A percentile compares a stretch with the other conserved stretches of the same genome.
Conservation (phyloP, 306 rosid species). For the Datisca glomerata region DNA sequence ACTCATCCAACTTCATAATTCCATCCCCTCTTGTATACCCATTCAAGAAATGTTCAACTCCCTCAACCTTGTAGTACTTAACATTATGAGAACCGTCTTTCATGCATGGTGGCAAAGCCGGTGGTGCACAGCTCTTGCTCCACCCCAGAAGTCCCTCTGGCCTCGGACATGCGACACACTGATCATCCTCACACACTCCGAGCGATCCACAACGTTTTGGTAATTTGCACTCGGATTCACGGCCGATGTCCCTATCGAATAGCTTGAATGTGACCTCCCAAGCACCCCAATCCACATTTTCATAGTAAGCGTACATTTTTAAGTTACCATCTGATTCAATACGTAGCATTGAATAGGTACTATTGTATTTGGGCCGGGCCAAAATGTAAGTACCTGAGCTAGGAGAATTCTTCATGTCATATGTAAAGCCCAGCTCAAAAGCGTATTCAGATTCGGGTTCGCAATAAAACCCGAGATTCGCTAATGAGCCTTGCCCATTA, state of each 20-base stretch:
- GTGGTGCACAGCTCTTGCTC: slow-evolving; percentile 14
- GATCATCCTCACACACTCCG: slow-evolving; percentile 21
- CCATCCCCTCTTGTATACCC: not conserved
- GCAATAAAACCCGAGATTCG: slow-evolving; percentile 19
- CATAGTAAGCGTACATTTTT: slow-evolving; percentile 24
- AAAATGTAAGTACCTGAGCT: slow-evolving; percentile 4
- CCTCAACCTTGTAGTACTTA: slow-evolving; percentile 3
- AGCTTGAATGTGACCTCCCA: slow-evolving; percentile 32
- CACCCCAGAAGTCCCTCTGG: slow-evolving; percentile 17
- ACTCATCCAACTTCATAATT: not conserved
- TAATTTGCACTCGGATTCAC: slow-evolving; percentile 34
- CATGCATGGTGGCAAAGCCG: not conserved
- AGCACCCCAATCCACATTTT: slow-evolving; percentile 27
- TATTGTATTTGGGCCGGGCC: slow-evolving; percentile 37
- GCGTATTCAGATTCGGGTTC: slow-evolving; percentile 10
- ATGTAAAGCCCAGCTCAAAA: slow-evolving; percentile 14
- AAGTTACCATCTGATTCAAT: slow-evolving; percentile 58
- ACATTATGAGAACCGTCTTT: no score
- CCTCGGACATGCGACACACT: slow-evolving; percentile 27
- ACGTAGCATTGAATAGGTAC: slow-evolving; percentile 32
- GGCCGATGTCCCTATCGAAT: slow-evolving; percentile 31
- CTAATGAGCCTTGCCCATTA: slow-evolving; percentile 10
- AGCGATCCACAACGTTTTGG: slow-evolving; percentile 30
- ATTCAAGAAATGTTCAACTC: slow-evolving; percentile 5
- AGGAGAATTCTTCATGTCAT: slow-evolving; percentile 12